Conservation (phyloP, 2,329 filamentous ascomycete genomes). For the Claviceps purpurea region DNA sequence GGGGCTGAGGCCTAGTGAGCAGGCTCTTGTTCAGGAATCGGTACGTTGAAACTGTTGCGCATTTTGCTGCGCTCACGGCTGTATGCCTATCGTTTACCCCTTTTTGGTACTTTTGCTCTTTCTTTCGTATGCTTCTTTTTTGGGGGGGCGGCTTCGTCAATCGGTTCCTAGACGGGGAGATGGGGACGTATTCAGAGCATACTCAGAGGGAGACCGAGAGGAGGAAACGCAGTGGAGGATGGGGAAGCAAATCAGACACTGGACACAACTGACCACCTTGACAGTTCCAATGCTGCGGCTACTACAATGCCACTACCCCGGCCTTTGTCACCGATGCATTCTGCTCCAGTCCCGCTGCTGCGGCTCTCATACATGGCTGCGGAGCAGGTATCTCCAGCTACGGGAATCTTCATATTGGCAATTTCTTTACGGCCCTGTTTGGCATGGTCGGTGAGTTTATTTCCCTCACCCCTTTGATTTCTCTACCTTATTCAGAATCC, state of each 20-base stretch:
- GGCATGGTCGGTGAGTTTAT: constrained; percentile 52
- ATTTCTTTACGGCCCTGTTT: constrained; percentile 68
- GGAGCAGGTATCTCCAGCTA: constrained; percentile 53
- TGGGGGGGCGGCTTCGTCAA: too few relatives aligned
- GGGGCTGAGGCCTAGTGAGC: constrained; percentile 39
- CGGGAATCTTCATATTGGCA: constrained; percentile 57
- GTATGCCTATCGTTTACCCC: too few relatives aligned
- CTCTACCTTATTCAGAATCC: too few relatives aligned
- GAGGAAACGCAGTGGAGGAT: too few relatives aligned
- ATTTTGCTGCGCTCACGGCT: too few relatives aligned
- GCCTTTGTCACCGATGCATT: constrained; percentile 56
- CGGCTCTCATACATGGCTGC: constrained; percentile 58
- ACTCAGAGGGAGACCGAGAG: too few relatives aligned
- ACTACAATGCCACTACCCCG: constrained; percentile 56
- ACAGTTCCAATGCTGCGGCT: constrained; percentile 71
- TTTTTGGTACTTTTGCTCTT: not conserved
- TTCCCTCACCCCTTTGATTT: too few relatives aligned
- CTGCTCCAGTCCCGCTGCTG: constrained; percentile 57
- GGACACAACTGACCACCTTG: too few relatives aligned
- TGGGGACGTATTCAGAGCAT: too few relatives aligned
- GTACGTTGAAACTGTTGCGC: constrained; percentile 28
- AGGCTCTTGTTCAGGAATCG: constrained; percentile 57
- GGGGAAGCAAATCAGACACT: too few relatives aligned
- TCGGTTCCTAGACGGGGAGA: too few relatives aligned
- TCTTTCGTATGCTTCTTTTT: not conserved